Percentiles rank a stretch among this genome's conserved stretches.
Evolutionary conservation across 2,329 filamentous ascomycete genomes (phyloP).

Genomic region (Aspergillus flavus): DNA sequence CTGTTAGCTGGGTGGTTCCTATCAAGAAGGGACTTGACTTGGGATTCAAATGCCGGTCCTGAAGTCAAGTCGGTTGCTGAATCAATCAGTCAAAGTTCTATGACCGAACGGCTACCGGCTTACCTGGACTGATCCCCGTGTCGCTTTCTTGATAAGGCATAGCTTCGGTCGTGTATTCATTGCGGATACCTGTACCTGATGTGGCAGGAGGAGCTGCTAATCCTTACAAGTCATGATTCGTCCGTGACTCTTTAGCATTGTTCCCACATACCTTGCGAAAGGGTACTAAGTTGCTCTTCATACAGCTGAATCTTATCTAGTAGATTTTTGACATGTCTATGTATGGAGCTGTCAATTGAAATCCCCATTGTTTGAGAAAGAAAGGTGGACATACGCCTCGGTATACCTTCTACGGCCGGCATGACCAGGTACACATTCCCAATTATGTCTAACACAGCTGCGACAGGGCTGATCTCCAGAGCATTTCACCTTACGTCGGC

Average conservation of each 20-base stretch:
- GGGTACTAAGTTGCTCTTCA: slow-evolving; percentile 13
- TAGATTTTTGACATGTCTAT: slow-evolving; percentile 11
- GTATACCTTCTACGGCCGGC: slow-evolving; percentile 20
- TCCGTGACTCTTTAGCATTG: neutral
- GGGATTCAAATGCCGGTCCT: slow-evolving; percentile 23
- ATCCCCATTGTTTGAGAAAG: neutral
- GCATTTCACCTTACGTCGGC: slow-evolving; percentile 26
- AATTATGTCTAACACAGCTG: slow-evolving; percentile 20
- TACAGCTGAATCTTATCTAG: slow-evolving; percentile 20
- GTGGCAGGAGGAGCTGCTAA: neutral
- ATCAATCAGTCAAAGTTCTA: neutral
- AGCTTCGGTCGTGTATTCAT: neutral
- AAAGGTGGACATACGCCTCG: slow-evolving; percentile 16
- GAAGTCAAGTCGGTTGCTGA: slow-evolving; percentile 25
- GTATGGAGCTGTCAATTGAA: neutral
- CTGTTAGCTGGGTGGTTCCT: neutral
- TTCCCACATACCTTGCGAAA: neutral
- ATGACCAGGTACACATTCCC: slow-evolving; percentile 20
- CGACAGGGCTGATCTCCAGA: slow-evolving; percentile 25
- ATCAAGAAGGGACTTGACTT: slow-evolving; percentile 22
- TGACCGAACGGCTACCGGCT: neutral
- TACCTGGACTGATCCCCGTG: slow-evolving; percentile 20
- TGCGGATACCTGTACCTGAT: neutral
- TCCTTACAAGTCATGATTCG: neutral
- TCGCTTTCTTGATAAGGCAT: neutral